Base-by-base conservation (phyloP, 164 flowering plant genomes). In the Berberis vulgaris region DNA sequence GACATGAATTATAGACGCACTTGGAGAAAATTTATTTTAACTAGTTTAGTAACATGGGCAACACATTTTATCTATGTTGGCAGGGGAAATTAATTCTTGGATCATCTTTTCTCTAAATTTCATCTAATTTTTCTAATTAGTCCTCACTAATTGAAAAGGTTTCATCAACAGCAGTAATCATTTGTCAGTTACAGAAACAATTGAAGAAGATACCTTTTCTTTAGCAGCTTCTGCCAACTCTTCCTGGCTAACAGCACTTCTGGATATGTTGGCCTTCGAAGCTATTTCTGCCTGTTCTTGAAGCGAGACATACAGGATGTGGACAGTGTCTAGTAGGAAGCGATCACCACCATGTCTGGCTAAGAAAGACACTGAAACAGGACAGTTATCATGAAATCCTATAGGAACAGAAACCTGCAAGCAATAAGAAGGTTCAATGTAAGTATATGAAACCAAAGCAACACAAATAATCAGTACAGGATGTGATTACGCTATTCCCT, bases 281-380 rank as follows among this genome's bases (percentile, higher is more conserved):
- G 76, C 79, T 60, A 66, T 56, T 53, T 82, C 86, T 67, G 68
- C 82, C 68, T 84, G 79, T 71, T 91, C 94, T 69, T 84, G 84
- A 41, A 95, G 78, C 68, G 89, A 70, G 39, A 76, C 46, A 78
- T 86, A 85, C 85, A 94, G 76, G 58, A 78, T 73, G 53, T 85
- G 81, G 49, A 86, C 78, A 43, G 83, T 81, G 69, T 94, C 97
- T 9, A 94, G 82, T 67, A 94, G 76, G 77, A 94, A 91, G 3
- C 96, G 80, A 77, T 94, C 99, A 69, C 86, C 86, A 26, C 96
- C 97, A 73, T 87, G 90, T 52, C 84, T 80, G 54, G 96, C 96
- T 60, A 89, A 62, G 59, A 94, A 79, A 49, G 99, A 94, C 58
- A 94, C 89, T 59, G 99, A 87, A 63, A 89, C 75, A 42, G 99